Evolutionary conservation across 2,329 filamentous ascomycete genomes (phyloP).

Genomic region (Exutisphaerella laricina): DNA sequence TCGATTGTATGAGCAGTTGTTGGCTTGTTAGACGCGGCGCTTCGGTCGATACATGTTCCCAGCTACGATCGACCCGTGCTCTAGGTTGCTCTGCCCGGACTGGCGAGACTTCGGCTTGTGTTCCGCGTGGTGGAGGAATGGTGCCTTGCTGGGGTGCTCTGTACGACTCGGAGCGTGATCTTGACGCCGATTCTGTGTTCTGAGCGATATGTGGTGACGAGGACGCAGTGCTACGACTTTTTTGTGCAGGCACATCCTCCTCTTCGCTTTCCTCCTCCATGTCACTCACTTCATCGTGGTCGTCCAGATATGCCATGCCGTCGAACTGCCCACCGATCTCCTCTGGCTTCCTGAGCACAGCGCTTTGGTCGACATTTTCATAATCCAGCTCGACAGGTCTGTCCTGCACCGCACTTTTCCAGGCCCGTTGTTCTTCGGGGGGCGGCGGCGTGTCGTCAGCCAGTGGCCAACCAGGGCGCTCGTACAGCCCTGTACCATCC

Average conservation of each 20-base stretch:
- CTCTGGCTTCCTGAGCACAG: slow-evolving; percentile 20
- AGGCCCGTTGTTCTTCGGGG: slow-evolving; percentile 1
- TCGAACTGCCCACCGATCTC: slow-evolving; percentile 20
- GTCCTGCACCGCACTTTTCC: slow-evolving; percentile 7
- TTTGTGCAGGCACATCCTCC: slow-evolving; percentile 3
- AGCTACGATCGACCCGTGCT: neutral
- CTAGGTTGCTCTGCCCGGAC: slow-evolving; percentile 9
- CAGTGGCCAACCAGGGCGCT: slow-evolving; percentile 29
- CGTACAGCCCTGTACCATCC: slow-evolving; percentile 27
- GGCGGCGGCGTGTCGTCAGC: slow-evolving; percentile 6
- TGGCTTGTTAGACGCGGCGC: slow-evolving; percentile 1
- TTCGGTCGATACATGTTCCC: neutral
- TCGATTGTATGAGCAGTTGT: slow-evolving; percentile 2
- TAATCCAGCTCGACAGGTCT: slow-evolving; percentile 16
- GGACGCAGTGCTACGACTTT: slow-evolving; percentile 1
- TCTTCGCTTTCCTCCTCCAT: slow-evolving; percentile 21
- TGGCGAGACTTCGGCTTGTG: slow-evolving; percentile 19
- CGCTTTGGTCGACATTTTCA: slow-evolving; percentile 17
- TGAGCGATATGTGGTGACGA: neutral
- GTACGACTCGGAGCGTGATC: slow-evolving; percentile 4
- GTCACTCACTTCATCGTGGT: slow-evolving; percentile 25
- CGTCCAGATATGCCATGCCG: slow-evolving; percentile 13
- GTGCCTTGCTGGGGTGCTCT: slow-evolving; percentile 7
- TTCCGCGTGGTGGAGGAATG: slow-evolving; percentile 4
- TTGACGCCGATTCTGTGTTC: neutral